Evolutionary conservation across 1,284 basidiomycete species (phyloP), one percentile per base, ranked within the genome.

Genomic region (Naganishia sp.): DNA sequence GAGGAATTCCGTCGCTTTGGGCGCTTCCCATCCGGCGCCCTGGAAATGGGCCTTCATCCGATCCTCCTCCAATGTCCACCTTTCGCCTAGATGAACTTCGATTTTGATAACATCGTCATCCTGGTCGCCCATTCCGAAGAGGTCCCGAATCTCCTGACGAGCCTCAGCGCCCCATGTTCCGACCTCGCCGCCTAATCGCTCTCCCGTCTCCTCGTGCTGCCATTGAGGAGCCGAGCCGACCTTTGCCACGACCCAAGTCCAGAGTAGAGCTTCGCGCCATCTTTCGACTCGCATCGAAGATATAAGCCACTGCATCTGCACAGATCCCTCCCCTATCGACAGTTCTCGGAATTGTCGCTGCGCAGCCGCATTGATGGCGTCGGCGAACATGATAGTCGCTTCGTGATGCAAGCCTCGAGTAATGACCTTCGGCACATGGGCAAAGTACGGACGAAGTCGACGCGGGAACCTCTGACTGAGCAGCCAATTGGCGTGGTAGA

Each of bases 231-330:
- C 55, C 15, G 68, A 70, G 10, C 77, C 76, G 3, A 78, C 67
- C 35, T 75, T 74, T 21, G 73, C 76, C 0, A 79, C 77, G 11
- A 71, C 51, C 63, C 72, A 79, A 0, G 76, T 76, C 78, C 78
- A 79, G 11, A 79, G 67, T 21, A 79, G 55, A 4, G 75, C 78
- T 67, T 78, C 77, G 41, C 78, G 69, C 78, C 78, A 79, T 10
- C 78, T 71, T 54, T 79, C 78, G 4, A 78, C 72, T 25, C 76
- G 69, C 10, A 76, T 61, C 13, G 72, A 67, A 1, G 72, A 73
- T 53, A 74, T 45, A 15, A 79, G 67, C 77, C 77, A 79, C 64
- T 75, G 75, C 68, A 77, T 76, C 60, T 77, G 76, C 1, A 78
- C 66, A 66, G 78, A 76, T 0, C 74, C 74, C 25, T 74, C 68